These are phyloP conservation scores for Neopestalotiopsis sp. DNA, from an alignment of 2,329 filamentous ascomycete species.

Conservation along the genomic window DNA sequence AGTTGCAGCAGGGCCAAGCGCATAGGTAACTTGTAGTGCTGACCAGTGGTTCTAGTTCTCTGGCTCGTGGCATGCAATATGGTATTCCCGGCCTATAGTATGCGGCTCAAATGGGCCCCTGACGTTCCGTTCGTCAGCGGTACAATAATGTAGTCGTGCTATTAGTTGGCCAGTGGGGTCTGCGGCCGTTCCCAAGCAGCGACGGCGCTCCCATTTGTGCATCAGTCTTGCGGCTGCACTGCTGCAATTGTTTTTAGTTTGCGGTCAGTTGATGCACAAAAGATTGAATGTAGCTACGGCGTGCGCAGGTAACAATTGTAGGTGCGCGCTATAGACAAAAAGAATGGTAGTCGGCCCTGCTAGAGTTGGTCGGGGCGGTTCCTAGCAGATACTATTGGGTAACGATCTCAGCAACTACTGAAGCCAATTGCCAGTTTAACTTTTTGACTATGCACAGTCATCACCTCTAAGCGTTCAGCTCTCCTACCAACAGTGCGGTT, in stretches of 20 bases:
- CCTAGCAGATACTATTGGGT: neutral
- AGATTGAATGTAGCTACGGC: neutral
- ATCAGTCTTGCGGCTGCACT: neutral
- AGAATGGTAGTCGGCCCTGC: neutral
- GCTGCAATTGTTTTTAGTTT: neutral
- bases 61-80: neutral
- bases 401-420: constrained; percentile 4
- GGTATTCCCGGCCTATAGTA: constrained; percentile 4
- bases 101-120: constrained; percentile 18
- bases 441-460: neutral
- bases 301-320: neutral
- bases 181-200: neutral
- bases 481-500: neutral
- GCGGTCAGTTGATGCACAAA: neutral
- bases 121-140: neutral
- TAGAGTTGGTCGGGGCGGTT: neutral
- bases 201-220: neutral
- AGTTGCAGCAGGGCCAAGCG: neutral
- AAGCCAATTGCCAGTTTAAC: constrained; percentile 3
- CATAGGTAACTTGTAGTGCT: neutral
- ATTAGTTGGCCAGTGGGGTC: constrained; percentile 9
- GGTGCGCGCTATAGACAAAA: neutral
- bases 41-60: neutral
- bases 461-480: neutral
- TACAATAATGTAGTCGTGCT: neutral